A percentile compares a stretch with the other conserved stretches of the same genome.
Evolutionary conservation across 345 rosid genomes (phyloP).

Genomic region (Linum trigynum): DNA sequence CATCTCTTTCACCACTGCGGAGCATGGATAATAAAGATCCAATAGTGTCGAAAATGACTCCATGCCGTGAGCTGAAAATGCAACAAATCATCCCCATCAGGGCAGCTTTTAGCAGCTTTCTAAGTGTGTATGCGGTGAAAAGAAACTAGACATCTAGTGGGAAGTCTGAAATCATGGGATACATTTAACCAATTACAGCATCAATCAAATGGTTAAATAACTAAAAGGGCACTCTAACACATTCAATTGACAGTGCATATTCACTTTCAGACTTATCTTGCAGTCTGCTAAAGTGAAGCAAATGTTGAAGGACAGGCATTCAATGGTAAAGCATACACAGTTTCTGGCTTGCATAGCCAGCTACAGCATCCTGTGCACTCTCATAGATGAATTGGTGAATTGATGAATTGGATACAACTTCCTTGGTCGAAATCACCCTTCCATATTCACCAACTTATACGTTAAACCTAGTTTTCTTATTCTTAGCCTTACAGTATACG

Average conservation of each 20-base stretch:
- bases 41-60: slow-evolving; percentile 71
- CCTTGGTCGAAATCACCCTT: neutral
- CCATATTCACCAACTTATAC: neutral
- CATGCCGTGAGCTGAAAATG: slow-evolving; percentile 51
- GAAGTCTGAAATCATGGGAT: neutral
- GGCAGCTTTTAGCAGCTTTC: neutral
- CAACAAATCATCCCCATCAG: neutral
- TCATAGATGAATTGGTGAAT: neutral
- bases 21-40: slow-evolving; percentile 76
- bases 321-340: neutral
- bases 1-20: slow-evolving; percentile 67
- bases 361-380: neutral
- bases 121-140: neutral
- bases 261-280: neutral
- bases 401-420: neutral
- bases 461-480: too few relatives aligned
- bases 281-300: neutral
- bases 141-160: neutral
- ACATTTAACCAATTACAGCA: too few relatives aligned
- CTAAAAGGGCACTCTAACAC: neutral
- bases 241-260: neutral
- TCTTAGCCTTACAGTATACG: too few relatives aligned
- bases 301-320: neutral
- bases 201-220: too few relatives aligned
- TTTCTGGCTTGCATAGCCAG: neutral